phyloP scores from a whole-genome alignment of 2,329 filamentous ascomycete genomes.

The Colletotrichum chrysophilum region DNA sequence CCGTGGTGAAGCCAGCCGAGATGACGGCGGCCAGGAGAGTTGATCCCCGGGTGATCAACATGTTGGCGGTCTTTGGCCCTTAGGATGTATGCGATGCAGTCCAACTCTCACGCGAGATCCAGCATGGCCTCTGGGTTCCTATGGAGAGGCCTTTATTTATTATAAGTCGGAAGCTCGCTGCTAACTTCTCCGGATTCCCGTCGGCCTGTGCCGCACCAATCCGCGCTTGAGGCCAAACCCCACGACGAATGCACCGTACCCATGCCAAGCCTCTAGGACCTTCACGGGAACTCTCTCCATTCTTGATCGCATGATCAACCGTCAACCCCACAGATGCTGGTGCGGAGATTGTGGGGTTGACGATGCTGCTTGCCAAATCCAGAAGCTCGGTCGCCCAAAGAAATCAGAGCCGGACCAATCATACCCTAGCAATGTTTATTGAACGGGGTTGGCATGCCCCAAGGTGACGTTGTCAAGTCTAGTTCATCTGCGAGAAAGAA shows the following conservation, averaged over 20 bases:
- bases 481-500: background rate
- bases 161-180: background rate
- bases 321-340: background rate
- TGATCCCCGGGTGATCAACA: background rate
- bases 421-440: background rate
- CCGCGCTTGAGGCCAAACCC: background rate
- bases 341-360: background rate
- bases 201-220: background rate
- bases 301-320: background rate
- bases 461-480: background rate
- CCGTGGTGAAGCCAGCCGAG: background rate
- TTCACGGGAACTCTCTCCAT: background rate
- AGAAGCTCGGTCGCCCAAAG: background rate
- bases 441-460: background rate
- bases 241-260: background rate
- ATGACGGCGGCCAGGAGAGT: background rate
- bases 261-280: background rate
- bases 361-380: background rate
- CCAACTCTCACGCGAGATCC: background rate
- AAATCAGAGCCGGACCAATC: background rate
- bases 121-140: background rate
- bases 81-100: background rate
- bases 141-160: background rate
- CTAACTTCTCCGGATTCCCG: background rate
- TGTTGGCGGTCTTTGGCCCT: background rate